phyloP scores from a whole-genome alignment of 805 yeast genomes.

The Hanseniaspora clermontiae region DNA sequence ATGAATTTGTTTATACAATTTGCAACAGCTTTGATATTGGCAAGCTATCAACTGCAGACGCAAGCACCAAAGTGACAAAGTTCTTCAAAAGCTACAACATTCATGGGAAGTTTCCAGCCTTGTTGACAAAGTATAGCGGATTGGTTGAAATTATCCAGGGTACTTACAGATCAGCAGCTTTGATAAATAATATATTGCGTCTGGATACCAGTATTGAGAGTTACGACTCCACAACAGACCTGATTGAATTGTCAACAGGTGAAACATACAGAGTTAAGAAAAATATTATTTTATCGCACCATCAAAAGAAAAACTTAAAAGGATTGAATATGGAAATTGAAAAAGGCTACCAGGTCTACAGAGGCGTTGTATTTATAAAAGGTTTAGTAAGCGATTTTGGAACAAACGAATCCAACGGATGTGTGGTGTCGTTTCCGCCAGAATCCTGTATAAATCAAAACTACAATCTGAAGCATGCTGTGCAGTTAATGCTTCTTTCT shows the following conservation, averaged over 20 bases:
- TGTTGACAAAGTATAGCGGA: slow-evolving; percentile 87
- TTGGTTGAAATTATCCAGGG: slow-evolving; percentile 95
- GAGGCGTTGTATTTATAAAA: neutral
- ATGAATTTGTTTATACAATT: slow-evolving; percentile 74
- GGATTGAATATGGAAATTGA: neutral
- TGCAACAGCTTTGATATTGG: slow-evolving; percentile 55
- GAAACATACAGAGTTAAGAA: slow-evolving; percentile 45
- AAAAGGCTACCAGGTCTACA: neutral
- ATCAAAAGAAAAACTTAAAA: neutral
- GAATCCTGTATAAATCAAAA: neutral
- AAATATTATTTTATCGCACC: slow-evolving; percentile 2
- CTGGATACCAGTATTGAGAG: slow-evolving; percentile 52
- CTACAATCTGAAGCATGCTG: neutral
- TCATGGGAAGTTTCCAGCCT: slow-evolving; percentile 87
- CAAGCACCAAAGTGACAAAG: slow-evolving; percentile 68
- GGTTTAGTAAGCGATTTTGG: neutral
- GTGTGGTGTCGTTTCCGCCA: slow-evolving; percentile 5
- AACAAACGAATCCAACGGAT: neutral
- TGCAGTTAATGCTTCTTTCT: neutral
- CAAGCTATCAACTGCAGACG: slow-evolving; percentile 55
- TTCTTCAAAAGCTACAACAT: slow-evolving; percentile 77
- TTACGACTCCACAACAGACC: slow-evolving; percentile 52
- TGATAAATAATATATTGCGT: slow-evolving; percentile 90
- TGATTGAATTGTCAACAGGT: slow-evolving; percentile 67
- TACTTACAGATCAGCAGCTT: slow-evolving; percentile 94